Evolutionary conservation across 164 flowering plant genomes (phyloP).

Genomic region (Santalum album): DNA sequence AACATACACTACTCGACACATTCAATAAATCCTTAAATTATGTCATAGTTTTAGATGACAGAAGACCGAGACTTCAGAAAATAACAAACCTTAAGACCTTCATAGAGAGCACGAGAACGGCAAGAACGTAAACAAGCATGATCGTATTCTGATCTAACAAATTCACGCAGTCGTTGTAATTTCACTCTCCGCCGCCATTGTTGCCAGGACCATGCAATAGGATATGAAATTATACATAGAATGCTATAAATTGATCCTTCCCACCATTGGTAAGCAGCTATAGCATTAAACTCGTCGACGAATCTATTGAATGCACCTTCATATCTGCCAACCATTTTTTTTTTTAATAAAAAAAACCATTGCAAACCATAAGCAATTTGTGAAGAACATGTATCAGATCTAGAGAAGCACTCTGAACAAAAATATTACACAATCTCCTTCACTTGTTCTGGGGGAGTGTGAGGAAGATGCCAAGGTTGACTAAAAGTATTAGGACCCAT

Average conservation of each 20-base stretch:
- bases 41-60: too few relatives aligned
- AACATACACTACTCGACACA: too few relatives aligned
- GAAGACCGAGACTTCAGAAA: neutral
- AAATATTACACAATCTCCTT: slow-evolving; percentile 77
- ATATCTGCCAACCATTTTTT: slow-evolving; percentile 44
- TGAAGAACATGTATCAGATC: neutral
- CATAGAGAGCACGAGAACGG: slow-evolving; percentile 96
- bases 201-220: slow-evolving; percentile 94
- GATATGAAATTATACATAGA: slow-evolving; percentile 68
- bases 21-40: too few relatives aligned
- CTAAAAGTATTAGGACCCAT: slow-evolving; percentile 88
- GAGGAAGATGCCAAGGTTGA: slow-evolving; percentile 94
- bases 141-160: slow-evolving; percentile 94
- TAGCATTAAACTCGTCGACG: slow-evolving; percentile 80
- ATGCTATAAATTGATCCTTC: slow-evolving; percentile 76
- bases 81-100: slow-evolving; percentile 80
- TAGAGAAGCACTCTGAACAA: neutral
- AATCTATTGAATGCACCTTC: slow-evolving; percentile 93
- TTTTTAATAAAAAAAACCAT: neutral
- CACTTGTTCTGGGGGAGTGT: slow-evolving; percentile 82
- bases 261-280: slow-evolving; percentile 97
- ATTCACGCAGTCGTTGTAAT: slow-evolving; percentile 77
- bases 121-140: slow-evolving; percentile 97
- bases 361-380: neutral
- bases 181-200: slow-evolving; percentile 73